phyloP scores from a whole-genome alignment of 2,329 filamentous ascomycete genomes.

The Dothideomycetes sp. region DNA sequence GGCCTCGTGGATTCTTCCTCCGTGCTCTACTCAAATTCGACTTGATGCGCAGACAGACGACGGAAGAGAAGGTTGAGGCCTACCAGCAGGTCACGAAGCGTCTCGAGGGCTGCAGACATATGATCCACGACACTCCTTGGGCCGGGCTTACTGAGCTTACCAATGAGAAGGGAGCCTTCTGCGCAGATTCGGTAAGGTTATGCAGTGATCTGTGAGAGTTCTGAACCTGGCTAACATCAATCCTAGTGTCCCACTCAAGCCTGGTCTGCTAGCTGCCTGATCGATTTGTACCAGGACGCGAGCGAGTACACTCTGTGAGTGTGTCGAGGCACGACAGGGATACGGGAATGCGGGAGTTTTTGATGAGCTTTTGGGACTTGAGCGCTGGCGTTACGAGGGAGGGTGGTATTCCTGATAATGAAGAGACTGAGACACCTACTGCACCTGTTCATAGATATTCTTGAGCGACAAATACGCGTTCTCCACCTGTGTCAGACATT shows the following conservation, averaged over 20 bases:
- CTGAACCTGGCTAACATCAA: constrained; percentile 24
- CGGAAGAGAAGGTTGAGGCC: constrained; percentile 67
- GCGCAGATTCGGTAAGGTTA: constrained; percentile 71
- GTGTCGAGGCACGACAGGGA: no score
- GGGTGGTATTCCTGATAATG: no score
- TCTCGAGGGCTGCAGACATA: constrained; percentile 73
- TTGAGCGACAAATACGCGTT: no score
- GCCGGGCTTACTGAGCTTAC: constrained; percentile 88
- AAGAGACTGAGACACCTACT: no score
- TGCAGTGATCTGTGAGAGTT: neutral
- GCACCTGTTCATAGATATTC: no score
- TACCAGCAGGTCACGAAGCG: constrained; percentile 91
- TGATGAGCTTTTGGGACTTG: no score
- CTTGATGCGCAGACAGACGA: constrained; percentile 58
- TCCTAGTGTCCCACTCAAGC: constrained; percentile 80
- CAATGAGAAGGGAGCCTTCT: constrained; percentile 76
- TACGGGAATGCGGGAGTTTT: no score
- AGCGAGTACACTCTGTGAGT: constrained; percentile 30
- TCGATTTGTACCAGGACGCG: constrained; percentile 94
- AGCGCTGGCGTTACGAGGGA: no score
- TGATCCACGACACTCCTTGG: constrained; percentile 74
- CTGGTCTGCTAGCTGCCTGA: constrained; percentile 89
- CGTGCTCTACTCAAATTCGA: constrained; percentile 88
- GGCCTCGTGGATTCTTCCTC: constrained; percentile 93
- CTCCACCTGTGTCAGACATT: no score